phyloP scores from a whole-genome alignment of 2,329 filamentous ascomycete species.

The Penicillium sp. region DNA sequence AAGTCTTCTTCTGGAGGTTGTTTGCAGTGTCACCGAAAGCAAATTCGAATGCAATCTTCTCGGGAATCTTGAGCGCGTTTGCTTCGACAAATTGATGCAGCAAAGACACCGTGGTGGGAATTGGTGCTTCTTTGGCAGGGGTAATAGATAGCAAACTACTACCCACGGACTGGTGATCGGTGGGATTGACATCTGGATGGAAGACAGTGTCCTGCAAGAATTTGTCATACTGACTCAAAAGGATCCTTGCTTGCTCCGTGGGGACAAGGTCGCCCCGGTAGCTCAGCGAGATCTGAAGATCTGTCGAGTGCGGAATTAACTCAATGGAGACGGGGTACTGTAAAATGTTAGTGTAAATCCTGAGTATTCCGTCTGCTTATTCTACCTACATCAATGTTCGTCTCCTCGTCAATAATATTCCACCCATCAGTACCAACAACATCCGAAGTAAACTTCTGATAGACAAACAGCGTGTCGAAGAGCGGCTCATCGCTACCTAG shows the following conservation, averaged over 20 bases:
- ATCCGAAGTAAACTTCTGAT: slow-evolving; percentile 60
- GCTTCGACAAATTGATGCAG: slow-evolving; percentile 78
- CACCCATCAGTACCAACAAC: slow-evolving; percentile 48
- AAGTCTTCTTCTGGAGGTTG: slow-evolving; percentile 53
- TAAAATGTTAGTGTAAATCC: slow-evolving; percentile 12
- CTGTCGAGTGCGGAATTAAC: slow-evolving; percentile 58
- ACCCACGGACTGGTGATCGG: slow-evolving; percentile 38
- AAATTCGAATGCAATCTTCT: slow-evolving; percentile 73
- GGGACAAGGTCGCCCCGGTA: slow-evolving; percentile 67
- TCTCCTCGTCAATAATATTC: slow-evolving; percentile 63
- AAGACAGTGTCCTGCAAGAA: slow-evolving; percentile 61
- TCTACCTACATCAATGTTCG: slow-evolving; percentile 60
- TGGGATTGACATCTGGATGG: slow-evolving; percentile 44
- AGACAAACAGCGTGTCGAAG: slow-evolving; percentile 84
- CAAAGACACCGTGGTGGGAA: slow-evolving; percentile 60
- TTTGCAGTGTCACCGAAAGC: slow-evolving; percentile 56
- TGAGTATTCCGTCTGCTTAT: not conserved
- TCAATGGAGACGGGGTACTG: slow-evolving; percentile 78
- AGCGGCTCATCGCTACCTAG: slow-evolving; percentile 63
- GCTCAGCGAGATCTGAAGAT: slow-evolving; percentile 64
- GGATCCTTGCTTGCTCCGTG: slow-evolving; percentile 61
- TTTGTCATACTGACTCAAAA: slow-evolving; percentile 71
- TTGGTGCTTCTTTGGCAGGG: slow-evolving; percentile 57
- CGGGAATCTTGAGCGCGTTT: slow-evolving; percentile 57
- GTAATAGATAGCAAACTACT: slow-evolving; percentile 59